Percentiles rank a stretch among this genome's conserved stretches.
These are phyloP conservation scores for Boletus subluridellus DNA, from an alignment of 1,284 basidiomycete species.

Conservation along the genomic window DNA sequence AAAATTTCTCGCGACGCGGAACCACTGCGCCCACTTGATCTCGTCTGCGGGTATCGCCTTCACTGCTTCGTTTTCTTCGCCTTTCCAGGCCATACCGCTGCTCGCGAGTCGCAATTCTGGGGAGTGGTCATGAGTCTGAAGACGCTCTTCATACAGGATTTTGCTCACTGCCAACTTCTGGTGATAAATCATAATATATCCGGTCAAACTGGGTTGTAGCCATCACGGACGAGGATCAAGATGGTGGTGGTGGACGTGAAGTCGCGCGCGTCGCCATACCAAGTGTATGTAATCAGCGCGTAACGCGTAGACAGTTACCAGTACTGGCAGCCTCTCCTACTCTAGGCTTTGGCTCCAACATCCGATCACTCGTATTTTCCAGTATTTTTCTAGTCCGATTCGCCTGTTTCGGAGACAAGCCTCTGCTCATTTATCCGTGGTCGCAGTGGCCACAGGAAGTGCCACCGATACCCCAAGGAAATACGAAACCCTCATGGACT, in stretches of 20 bases:
- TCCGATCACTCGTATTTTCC: not conserved
- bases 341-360: not conserved
- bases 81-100: slow-evolving; percentile 92
- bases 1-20: slow-evolving; percentile 87
- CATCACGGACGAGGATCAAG: slow-evolving; percentile 30
- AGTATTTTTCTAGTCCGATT: not conserved
- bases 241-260: slow-evolving; percentile 7
- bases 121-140: slow-evolving; percentile 1
- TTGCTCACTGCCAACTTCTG: slow-evolving; percentile 77
- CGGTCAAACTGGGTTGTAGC: slow-evolving; percentile 76
- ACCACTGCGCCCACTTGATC: slow-evolving; percentile 88
- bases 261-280: slow-evolving; percentile 13
- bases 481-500: slow-evolving; percentile 24
- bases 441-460: not conserved
- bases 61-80: slow-evolving; percentile 61
- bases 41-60: slow-evolving; percentile 68
- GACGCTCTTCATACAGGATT: not conserved
- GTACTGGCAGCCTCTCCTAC: not conserved
- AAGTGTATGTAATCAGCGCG: slow-evolving; percentile 25
- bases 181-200: slow-evolving; percentile 73
- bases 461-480: slow-evolving; percentile 1
- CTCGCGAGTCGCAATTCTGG: slow-evolving; percentile 84
- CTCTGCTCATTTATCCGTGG: not conserved
- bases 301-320: slow-evolving; percentile 2
- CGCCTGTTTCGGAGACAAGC: not conserved